Base-by-base conservation (phyloP, 2,329 filamentous ascomycete species). In the Trichoderma gracile region DNA sequence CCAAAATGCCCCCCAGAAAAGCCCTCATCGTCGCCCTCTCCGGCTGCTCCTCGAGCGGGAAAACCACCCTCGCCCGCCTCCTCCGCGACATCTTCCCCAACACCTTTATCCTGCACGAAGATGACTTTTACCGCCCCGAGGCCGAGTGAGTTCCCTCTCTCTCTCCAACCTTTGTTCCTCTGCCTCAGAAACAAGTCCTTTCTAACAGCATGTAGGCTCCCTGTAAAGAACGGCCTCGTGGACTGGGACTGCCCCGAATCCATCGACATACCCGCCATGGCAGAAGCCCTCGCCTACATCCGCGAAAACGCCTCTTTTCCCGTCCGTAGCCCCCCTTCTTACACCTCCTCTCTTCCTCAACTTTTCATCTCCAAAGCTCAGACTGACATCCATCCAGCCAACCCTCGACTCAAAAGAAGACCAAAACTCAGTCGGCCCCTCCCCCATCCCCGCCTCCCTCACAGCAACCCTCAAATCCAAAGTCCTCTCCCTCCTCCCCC, bases 211-310 rank as follows among this genome's bases (percentile, higher is more conserved):
- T n/a, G n/a, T 3, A 87, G 85, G 65, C 76, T 88, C 2, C 86
- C 86, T 5, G 77, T 74, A 19, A 85, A 79, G 68, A 72, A 87
- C 65, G 86, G 83, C 15, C 79, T 97, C 14, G 81, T 90, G 68
- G 93, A 99, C 78, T 98, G 95, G 94, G 95, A 99, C 77, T 97
- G 93, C 71, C 81, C 91, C 17, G 90, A 89, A 68, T 84, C 93
- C 9, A 80, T 99, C 63, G 85, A 93, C 69, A 82, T 97, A 30
- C 80, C 84, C 0, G 83, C 84, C 58, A 88, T 98, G 74, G 80
- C 84, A 17, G 77, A 82, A 5, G 85, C 91, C 0, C 82, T 99
- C 7, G 72, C 79, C 47, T 85, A 95, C 72, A 90, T 97, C 70
- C 88, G 86, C 53, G 69, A 82, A 42, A 80, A 90, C 47, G 93